A percentile compares a stretch with the other conserved stretches of the same genome.
These are phyloP conservation scores for Debaryomyces hansenii DNA, from an alignment of 805 yeast species.

Conservation along the genomic window DNA sequence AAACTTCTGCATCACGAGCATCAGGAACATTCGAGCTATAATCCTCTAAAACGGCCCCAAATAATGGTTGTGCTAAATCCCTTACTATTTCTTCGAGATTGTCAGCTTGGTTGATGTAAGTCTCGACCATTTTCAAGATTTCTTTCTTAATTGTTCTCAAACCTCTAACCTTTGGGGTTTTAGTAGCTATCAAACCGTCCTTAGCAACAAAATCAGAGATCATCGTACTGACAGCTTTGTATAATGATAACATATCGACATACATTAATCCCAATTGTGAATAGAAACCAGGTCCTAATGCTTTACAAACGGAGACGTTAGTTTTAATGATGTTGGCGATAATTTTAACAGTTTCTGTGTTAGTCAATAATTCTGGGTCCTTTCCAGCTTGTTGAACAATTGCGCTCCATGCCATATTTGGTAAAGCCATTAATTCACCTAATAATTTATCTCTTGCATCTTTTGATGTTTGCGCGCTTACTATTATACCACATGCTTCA, in stretches of 20 bases:
- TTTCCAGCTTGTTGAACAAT: constrained; percentile 82
- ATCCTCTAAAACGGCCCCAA: constrained; percentile 84
- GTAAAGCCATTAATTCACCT: constrained; percentile 80
- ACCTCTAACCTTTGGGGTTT: constrained; percentile 92
- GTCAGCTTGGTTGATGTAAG: constrained; percentile 84
- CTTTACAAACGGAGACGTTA: constrained; percentile 91
- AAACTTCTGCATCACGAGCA: constrained; percentile 96
- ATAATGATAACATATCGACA: constrained; percentile 84
- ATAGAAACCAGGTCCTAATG: constrained; percentile 88
- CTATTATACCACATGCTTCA: constrained; percentile 94
- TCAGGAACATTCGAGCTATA: constrained; percentile 87
- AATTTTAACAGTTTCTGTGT: constrained; percentile 84
- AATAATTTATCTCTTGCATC: constrained; percentile 71
- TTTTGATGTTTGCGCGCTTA: constrained; percentile 78
- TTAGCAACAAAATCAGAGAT: constrained; percentile 75
- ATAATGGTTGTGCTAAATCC: constrained; percentile 78
- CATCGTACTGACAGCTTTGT: constrained; percentile 84
- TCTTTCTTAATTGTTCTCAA: constrained; percentile 96
- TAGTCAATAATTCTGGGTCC: constrained; percentile 76
- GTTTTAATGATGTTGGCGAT: constrained; percentile 94
- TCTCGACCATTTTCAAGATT: constrained; percentile 82
- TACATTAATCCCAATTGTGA: constrained; percentile 86
- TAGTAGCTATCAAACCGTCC: constrained; percentile 87
- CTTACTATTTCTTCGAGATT: constrained; percentile 80
- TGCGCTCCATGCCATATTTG: constrained; percentile 92